Percentiles rank a stretch among this genome's conserved stretches.
These are phyloP conservation scores for Cercospora sp. DNA, from an alignment of 2,329 filamentous ascomycete genomes.

Conservation along the genomic window DNA sequence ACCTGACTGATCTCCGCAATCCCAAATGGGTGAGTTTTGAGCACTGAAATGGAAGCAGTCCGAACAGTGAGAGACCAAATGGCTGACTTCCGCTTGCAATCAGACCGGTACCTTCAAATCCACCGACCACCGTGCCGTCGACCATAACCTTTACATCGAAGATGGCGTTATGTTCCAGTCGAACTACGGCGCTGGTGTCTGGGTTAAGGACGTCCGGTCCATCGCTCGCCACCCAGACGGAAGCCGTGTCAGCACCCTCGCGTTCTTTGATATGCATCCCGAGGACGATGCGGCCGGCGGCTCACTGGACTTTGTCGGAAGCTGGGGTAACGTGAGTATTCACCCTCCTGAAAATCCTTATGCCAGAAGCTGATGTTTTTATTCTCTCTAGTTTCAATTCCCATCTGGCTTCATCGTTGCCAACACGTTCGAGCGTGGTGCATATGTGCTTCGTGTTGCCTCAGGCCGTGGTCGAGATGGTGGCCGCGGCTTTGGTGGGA, in stretches of 20 bases:
- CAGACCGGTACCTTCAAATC: constrained; percentile 44
- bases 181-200: constrained; percentile 42
- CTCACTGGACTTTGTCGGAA: constrained; percentile 44
- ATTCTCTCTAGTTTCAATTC: constrained; percentile 45
- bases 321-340: constrained; percentile 45
- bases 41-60: no score
- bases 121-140: constrained; percentile 39
- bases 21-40: constrained; percentile 16
- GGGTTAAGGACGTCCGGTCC: constrained; percentile 41
- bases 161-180: constrained; percentile 41
- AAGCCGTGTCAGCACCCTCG: constrained; percentile 47
- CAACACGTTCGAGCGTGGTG: constrained; percentile 56
- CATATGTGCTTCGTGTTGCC: constrained; percentile 36
- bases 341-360: no score
- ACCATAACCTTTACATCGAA: constrained; percentile 47
- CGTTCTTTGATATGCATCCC: constrained; percentile 55
- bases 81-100: constrained; percentile 36
- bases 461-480: constrained; percentile 26
- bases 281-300: constrained; percentile 49
- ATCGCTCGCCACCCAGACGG: constrained; percentile 49
- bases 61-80: no score
- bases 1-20: constrained; percentile 43
- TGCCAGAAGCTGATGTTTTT: background rate
- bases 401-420: constrained; percentile 53
- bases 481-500: constrained; percentile 27